These are phyloP conservation scores for Fusarium irregulare DNA, from an alignment of 2,329 filamentous ascomycete species.

Conservation along the genomic window DNA sequence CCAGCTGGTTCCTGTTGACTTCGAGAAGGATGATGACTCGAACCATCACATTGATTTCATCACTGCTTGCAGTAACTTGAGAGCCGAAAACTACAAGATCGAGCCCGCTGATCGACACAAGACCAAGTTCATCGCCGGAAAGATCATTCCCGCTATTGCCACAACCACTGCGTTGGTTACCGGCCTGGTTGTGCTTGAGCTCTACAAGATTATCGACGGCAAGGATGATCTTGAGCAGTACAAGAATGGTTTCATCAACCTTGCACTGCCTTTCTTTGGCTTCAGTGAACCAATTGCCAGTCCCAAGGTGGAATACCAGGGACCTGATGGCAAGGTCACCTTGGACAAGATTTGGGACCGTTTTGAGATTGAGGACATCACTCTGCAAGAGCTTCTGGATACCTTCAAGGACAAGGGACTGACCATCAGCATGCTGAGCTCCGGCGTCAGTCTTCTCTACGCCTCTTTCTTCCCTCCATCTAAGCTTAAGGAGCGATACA, in stretches of 20 bases:
- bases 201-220: slow-evolving; percentile 96
- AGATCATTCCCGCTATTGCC: slow-evolving; percentile 98
- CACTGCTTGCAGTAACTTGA: slow-evolving; percentile 93
- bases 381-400: slow-evolving; percentile 83
- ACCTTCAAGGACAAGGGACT: slow-evolving; percentile 85
- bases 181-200: slow-evolving; percentile 88
- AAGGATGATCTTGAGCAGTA: slow-evolving; percentile 98
- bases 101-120: slow-evolving; percentile 91
- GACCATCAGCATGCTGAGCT: slow-evolving; percentile 91
- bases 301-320: slow-evolving; percentile 90
- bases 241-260: slow-evolving; percentile 98
- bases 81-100: slow-evolving; percentile 98
- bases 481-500: slow-evolving; percentile 83
- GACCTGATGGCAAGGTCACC: slow-evolving; percentile 79
- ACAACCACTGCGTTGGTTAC: slow-evolving; percentile 97
- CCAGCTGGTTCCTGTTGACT: slow-evolving; percentile 91
- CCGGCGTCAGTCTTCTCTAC: slow-evolving; percentile 94
- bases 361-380: slow-evolving; percentile 89
- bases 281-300: slow-evolving; percentile 97
- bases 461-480: slow-evolving; percentile 87
- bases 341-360: slow-evolving; percentile 99
- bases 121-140: slow-evolving; percentile 99
- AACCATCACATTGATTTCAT: slow-evolving; percentile 99
- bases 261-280: slow-evolving; percentile 96
- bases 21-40: slow-evolving; percentile 98